Evolutionary conservation across 2,329 filamentous ascomycete genomes (phyloP).

Genomic region (Mycosphaerella sp.): DNA sequence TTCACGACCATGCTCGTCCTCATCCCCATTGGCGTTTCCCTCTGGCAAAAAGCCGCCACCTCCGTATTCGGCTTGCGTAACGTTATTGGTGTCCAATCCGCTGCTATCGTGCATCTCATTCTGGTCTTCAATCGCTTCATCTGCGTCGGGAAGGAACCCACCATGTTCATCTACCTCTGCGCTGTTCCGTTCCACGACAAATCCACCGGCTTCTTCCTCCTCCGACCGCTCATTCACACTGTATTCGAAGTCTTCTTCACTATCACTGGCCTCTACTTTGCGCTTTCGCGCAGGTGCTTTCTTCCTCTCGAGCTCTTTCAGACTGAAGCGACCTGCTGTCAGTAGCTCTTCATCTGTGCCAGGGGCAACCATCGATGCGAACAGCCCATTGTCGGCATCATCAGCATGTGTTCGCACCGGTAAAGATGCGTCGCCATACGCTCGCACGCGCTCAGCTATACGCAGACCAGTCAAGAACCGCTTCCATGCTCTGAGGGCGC

Average conservation of each 20-base stretch:
- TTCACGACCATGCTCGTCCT: not conserved
- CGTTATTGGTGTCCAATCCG: slow-evolving; percentile 23
- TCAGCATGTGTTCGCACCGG: slow-evolving; percentile 4
- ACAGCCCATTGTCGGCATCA: slow-evolving; percentile 3
- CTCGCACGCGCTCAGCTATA: slow-evolving; percentile 67
- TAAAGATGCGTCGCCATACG: slow-evolving; percentile 34
- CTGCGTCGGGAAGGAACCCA: not conserved
- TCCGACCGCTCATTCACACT: not conserved
- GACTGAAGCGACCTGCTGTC: slow-evolving; percentile 22
- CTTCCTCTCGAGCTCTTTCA: slow-evolving; percentile 15
- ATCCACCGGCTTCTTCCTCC: not conserved
- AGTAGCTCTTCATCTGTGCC: slow-evolving; percentile 12
- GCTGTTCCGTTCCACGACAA: slow-evolving; percentile 20
- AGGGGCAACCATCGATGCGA: not conserved
- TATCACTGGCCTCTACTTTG: slow-evolving; percentile 3
- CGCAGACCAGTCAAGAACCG: slow-evolving; percentile 56
- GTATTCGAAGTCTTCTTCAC: not conserved
- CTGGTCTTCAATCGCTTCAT: not conserved
- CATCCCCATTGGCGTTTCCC: not conserved
- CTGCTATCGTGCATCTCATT: slow-evolving; percentile 16
- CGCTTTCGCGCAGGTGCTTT: not conserved
- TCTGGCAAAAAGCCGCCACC: slow-evolving; percentile 3
- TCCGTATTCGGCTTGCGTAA: slow-evolving; percentile 31
- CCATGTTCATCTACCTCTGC: not conserved
- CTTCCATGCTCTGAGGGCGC: slow-evolving; percentile 52